Base-by-base conservation (phyloP, 345 rosid species). In the Alliaria petiolata region DNA sequence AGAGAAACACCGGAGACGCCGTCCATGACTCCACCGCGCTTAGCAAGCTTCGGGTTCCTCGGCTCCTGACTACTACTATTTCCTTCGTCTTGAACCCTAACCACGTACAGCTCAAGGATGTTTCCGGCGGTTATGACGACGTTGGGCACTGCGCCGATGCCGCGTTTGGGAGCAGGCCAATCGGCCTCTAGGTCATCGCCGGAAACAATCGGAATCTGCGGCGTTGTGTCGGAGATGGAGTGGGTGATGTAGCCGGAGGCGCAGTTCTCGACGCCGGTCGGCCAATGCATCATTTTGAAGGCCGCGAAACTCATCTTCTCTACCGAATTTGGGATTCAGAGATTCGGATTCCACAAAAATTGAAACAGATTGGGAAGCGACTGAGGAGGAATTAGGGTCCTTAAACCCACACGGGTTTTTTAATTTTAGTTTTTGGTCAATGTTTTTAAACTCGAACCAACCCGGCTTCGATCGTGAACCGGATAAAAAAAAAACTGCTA, bases 281-380 rank as follows among this genome's bases (percentile, higher is more conserved):
- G 95, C 87, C 87, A 86, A 84, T 89, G 99, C 97, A 95, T 87
- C 95, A 89, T 85, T 65, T 95, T 95, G 83, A 79, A 95, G 47
- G 96, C 96, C 35, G 97, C 99, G 88, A 66, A 95, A 83, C 99
- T 95, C 97, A 95, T 91, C 71, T 65, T 75, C 31, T 17, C 40
- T 52, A 28, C 8, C 45, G 53, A 72, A 44, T 17, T 35, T 56
- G 56, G 44, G 70, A 49, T 52, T 69, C 46, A 3, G 19, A 36
- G 46, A 66, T 69, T 69, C n/a, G 16, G 26, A 54, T 8, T 34
- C 12, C 9, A 50, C 28, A n/a, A 5, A 4, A 45, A 2, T 16
- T 54, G 42, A n/a, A n/a, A 20, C 16, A 1, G 51, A 16, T 11
- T 16, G 36, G 8, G 25, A 46, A 69, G 54, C 26, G 54, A 46